Conservation (phyloP, 768 basidiomycete genomes). For the Suillus paluster region DNA sequence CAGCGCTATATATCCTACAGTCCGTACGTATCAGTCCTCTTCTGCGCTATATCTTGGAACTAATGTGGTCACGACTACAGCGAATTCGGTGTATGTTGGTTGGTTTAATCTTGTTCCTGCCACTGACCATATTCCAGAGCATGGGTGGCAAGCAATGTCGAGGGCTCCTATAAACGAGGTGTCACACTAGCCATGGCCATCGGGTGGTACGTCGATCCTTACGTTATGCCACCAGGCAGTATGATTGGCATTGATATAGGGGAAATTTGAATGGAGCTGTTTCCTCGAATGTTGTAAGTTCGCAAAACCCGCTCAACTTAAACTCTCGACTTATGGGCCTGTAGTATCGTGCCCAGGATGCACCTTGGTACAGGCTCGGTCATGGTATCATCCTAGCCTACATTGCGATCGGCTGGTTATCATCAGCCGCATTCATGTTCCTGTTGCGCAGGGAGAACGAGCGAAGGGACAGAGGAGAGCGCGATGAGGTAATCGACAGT, state of each 20-base stretch:
- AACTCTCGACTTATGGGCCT: neutral
- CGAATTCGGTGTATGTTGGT: slow-evolving; percentile 54
- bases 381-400: slow-evolving; percentile 74
- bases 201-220: slow-evolving; percentile 43
- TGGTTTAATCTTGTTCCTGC: neutral
- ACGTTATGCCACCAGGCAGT: slow-evolving; percentile 21
- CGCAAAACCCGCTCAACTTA: neutral
- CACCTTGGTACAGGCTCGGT: slow-evolving; percentile 71
- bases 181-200: slow-evolving; percentile 74
- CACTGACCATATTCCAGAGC: slow-evolving; percentile 1
- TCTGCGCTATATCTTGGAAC: neutral
- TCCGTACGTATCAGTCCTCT: slow-evolving; percentile 38
- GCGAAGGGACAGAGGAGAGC: slow-evolving; percentile 64
- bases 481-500: slow-evolving; percentile 66
- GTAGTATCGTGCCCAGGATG: slow-evolving; percentile 67
- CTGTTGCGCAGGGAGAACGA: slow-evolving; percentile 62
- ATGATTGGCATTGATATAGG: slow-evolving; percentile 19
- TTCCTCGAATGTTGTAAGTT: slow-evolving; percentile 64
- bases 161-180: slow-evolving; percentile 76
- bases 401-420: slow-evolving; percentile 66
- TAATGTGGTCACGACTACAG: slow-evolving; percentile 22
- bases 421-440: slow-evolving; percentile 50
- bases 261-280: slow-evolving; percentile 76
- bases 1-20: slow-evolving; percentile 52
- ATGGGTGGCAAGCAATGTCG: slow-evolving; percentile 75